phyloP scores from a whole-genome alignment of 768 basidiomycete species.

The Macrocybe gigantea region DNA sequence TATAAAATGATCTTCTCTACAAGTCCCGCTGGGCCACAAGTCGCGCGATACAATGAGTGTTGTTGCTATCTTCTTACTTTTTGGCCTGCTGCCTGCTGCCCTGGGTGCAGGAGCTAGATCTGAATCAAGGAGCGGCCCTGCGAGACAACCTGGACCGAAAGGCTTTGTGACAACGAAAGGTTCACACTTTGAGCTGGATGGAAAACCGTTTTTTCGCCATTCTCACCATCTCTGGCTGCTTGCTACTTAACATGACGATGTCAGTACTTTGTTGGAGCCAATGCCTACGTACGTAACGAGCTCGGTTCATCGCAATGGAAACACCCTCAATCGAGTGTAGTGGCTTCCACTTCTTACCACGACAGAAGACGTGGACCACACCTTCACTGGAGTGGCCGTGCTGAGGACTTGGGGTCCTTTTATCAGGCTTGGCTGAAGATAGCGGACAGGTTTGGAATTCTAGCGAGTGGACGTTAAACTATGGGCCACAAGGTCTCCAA shows the following conservation, averaged over 20 bases:
- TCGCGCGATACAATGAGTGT: too few relatives aligned
- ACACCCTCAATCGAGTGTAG: slow-evolving; percentile 17
- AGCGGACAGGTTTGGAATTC: slow-evolving; percentile 42
- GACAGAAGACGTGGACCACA: slow-evolving; percentile 40
- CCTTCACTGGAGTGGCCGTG: slow-evolving; percentile 47
- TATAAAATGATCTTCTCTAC: too few relatives aligned
- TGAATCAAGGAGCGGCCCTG: too few relatives aligned
- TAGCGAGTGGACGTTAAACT: slow-evolving; percentile 41
- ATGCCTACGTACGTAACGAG: slow-evolving; percentile 38
- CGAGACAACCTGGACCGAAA: slow-evolving; percentile 14
- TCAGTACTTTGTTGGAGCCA: slow-evolving; percentile 42
- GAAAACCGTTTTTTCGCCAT: slow-evolving; percentile 41
- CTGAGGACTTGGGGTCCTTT: slow-evolving; percentile 41
- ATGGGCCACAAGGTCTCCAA: slow-evolving; percentile 47
- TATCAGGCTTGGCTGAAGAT: neutral
- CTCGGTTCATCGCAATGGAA: neutral
- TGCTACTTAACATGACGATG: slow-evolving; percentile 17
- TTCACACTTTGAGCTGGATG: slow-evolving; percentile 37
- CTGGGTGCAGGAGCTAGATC: too few relatives aligned
- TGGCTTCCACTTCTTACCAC: slow-evolving; percentile 51
- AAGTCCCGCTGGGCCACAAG: too few relatives aligned
- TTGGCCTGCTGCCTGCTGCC: too few relatives aligned
- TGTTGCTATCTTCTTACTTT: too few relatives aligned
- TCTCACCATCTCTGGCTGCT: neutral
- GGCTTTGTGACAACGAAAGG: slow-evolving; percentile 41